phyloP scores from a whole-genome alignment of 805 yeast genomes.

The Lachancea kluyveri region DNA sequence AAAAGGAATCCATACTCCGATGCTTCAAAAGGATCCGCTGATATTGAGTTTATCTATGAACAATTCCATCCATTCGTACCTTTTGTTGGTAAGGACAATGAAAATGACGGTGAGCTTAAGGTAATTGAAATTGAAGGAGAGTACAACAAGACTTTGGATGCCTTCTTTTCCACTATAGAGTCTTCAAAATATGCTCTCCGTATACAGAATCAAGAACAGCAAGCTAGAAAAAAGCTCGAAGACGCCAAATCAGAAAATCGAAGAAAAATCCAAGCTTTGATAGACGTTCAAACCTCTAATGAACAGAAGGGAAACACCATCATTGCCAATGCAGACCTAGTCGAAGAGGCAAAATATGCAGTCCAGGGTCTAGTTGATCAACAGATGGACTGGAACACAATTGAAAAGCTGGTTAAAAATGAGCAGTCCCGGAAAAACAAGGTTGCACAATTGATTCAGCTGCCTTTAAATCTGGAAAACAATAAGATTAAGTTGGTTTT shows the following conservation, averaged over 20 bases:
- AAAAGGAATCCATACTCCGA: constrained; percentile 49
- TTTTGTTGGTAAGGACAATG: constrained; percentile 33
- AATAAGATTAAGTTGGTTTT: constrained; percentile 58
- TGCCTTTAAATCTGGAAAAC: constrained; percentile 65
- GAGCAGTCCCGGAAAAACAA: constrained; percentile 64
- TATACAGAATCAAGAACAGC: constrained; percentile 69
- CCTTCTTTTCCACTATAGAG: constrained; percentile 78
- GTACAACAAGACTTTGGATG: constrained; percentile 77
- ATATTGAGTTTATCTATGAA: constrained; percentile 47
- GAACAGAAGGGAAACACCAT: constrained; percentile 68
- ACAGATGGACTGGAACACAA: constrained; percentile 92
- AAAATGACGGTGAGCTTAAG: constrained; percentile 27
- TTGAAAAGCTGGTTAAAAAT: constrained; percentile 63
- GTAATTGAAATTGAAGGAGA: constrained; percentile 45
- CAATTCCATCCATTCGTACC: constrained; percentile 70
- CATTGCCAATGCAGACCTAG: constrained; percentile 58
- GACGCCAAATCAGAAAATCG: constrained; percentile 70
- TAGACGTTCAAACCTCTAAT: constrained; percentile 56
- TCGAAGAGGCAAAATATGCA: constrained; percentile 63
- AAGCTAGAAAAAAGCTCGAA: constrained; percentile 67
- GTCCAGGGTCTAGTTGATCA: constrained; percentile 66
- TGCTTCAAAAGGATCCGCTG: constrained; percentile 35
- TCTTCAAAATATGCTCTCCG: constrained; percentile 69
- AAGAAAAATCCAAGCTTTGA: constrained; percentile 60
- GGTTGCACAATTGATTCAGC: constrained; percentile 53